Evolutionary conservation across 139 green algal species (phyloP), one percentile per base, ranked within the genome.

Genomic region (Micromonas pusilla): DNA sequence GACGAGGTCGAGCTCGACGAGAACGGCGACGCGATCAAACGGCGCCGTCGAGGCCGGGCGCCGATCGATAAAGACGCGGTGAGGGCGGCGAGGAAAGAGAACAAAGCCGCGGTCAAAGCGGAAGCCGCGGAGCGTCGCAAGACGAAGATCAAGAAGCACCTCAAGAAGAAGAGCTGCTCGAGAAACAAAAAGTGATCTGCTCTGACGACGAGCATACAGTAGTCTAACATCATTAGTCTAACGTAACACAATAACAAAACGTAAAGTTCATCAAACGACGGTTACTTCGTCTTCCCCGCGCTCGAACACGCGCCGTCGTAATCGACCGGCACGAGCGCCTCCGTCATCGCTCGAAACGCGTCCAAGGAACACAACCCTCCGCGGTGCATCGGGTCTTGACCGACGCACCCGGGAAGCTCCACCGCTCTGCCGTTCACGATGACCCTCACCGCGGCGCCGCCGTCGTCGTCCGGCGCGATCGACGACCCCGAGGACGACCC

Each of bases 71-170:
- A 76, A 6, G 76, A 85, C 16, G 45, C 32, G 65, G 66, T n/a
- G 21, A 64, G 39, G 66, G 45, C 26, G 2, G 33, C 26, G 26
- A 52, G 85, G 60, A 96, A 92, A 79, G 83, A 85, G 67, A 80
- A 93, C 70, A 96, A 96, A 82, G 88, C 89, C 72, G 78, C 79
- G 28, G 88, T 96, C 0, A 98, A 99, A 83, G 95, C 91, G 72
- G 87, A 88, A 0, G 93, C 93, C 70, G 76, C 88, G 0, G 94
- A 97, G 81, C 86, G 88, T 75, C 85, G 95, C 1, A 96, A 97
- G 78, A 84, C 39, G 20, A 99, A 99, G 80, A 81, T 92, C 30
- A 91, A 92, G 9, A 98, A 98, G 82, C 87, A 97, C 26, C 80
- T 93, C 21, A 99, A 99, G 80, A 98, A 97, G 84, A 83, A 83